Base-by-base conservation (phyloP, 1,139 yeast genomes). In the Debaryomyces sp. region DNA sequence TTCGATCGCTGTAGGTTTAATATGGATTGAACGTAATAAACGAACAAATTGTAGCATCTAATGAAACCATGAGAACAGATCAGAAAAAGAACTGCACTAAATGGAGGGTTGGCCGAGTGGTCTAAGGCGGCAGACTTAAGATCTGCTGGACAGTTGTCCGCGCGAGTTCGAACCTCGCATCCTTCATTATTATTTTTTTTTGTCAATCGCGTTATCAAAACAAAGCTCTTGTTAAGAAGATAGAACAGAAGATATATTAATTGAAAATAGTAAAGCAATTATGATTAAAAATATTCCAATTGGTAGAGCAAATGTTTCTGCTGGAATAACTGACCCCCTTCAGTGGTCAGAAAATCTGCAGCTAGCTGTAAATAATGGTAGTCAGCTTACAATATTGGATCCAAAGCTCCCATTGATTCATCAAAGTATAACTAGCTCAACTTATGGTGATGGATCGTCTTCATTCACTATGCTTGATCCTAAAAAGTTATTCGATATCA, bases 91-190 rank as follows among this genome's bases (percentile, higher is more conserved):
- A 17, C 17, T 4, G 7, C 10, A 10, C 10, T 23, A 43, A 32
- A 2, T 61, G 78, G 78, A 73, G 78, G 77, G 77, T 71, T 73
- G 78, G 78, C 78, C 78, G 78, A 73, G 78, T 73, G 78, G 78
- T 73, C 77, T 73, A 73, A 73, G 79, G 78, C 78, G 78, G 78
- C 71, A 71, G 79, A 74, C 78, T 74, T 73, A 74, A 74, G 79
- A 71, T 74, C 79, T 69, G 71, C 70, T 74, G 79, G 78, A 73
- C 76, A 58, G 61, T 65, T 69, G 82, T 80, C 85, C 87, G 87
- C 86, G 87, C 86, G 87, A 81, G 87, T 82, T 82, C 87, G 87
- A 82, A 81, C 85, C 87, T 81, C 87, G 86, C 87, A 80, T 78
- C 86, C 86, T 81, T 81, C 87, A 82, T 62, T 69, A 69, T 66